These are phyloP conservation scores for Talaromyces amestolkiae DNA, from an alignment of 2,329 filamentous ascomycete genomes.

Conservation along the genomic window DNA sequence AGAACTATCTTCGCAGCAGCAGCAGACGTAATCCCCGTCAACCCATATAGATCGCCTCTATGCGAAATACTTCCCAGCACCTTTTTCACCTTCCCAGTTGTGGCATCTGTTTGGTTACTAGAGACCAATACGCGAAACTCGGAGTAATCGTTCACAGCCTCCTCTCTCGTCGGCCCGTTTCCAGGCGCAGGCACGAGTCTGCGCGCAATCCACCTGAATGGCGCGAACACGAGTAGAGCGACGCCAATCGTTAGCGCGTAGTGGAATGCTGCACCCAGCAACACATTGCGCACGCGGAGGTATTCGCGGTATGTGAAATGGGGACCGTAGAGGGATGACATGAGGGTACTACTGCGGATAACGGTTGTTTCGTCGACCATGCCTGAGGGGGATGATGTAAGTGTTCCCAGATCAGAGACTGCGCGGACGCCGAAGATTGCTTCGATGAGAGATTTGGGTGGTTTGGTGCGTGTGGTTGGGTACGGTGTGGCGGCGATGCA, in stretches of 20 bases:
- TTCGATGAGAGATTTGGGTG: constrained; percentile 30
- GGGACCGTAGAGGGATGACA: constrained; percentile 57
- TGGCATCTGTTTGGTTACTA: constrained; percentile 35
- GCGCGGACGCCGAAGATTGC: constrained; percentile 51
- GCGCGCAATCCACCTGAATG: constrained; percentile 52
- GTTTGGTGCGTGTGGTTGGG: constrained; percentile 33
- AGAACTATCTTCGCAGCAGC: constrained; percentile 48
- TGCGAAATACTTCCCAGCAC: constrained; percentile 44
- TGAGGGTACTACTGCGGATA: constrained; percentile 59
- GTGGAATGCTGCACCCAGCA: constrained; percentile 52
- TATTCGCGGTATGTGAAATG: constrained; percentile 59
- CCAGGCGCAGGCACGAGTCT: constrained; percentile 52
- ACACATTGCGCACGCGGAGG: constrained; percentile 50
- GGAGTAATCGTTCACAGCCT: constrained; percentile 36
- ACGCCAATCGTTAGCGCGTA: constrained; percentile 47
- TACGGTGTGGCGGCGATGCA: constrained; percentile 49
- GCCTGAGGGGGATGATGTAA: constrained; percentile 55
- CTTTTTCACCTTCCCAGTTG: constrained; percentile 33
- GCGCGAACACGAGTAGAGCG: constrained; percentile 50
- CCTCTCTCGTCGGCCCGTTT: constrained; percentile 48
- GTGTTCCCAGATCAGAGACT: constrained; percentile 57
- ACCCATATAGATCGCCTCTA: constrained; percentile 43
- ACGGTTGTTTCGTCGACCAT: constrained; percentile 57
- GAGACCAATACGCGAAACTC: constrained; percentile 48
- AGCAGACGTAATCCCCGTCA: constrained; percentile 45